These are phyloP conservation scores for Salix koriyanagi DNA, from an alignment of 345 rosid genomes.

Conservation along the genomic window DNA sequence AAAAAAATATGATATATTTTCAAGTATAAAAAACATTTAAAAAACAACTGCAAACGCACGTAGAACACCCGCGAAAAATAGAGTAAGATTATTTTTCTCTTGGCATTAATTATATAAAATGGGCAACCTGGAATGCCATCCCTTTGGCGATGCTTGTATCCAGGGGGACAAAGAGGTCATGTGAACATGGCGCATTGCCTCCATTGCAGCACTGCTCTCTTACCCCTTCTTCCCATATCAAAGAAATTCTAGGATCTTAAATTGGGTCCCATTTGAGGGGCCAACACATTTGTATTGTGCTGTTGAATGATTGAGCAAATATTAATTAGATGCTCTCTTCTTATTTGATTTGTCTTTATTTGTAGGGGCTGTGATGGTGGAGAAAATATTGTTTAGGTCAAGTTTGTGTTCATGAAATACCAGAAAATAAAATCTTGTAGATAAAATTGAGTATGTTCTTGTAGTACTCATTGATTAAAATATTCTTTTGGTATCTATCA, in stretches of 20 bases:
- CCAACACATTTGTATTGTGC: slow-evolving; percentile 22
- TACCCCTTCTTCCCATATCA: slow-evolving; percentile 34
- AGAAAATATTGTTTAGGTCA: neutral
- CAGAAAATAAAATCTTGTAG: too few relatives aligned
- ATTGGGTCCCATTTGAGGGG: slow-evolving; percentile 15
- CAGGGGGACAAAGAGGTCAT: slow-evolving; percentile 35
- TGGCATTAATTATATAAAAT: too few relatives aligned
- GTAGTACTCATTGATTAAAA: too few relatives aligned
- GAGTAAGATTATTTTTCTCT: too few relatives aligned
- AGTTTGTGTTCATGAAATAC: neutral
- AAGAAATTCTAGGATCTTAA: slow-evolving; percentile 15
- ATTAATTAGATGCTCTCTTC: neutral
- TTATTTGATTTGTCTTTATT: slow-evolving; percentile 19
- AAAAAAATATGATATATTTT: too few relatives aligned
- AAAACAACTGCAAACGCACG: too few relatives aligned
- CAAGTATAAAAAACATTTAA: too few relatives aligned
- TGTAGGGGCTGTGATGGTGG: neutral
- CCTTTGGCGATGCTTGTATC: slow-evolving; percentile 24
- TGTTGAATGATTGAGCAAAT: slow-evolving; percentile 21
- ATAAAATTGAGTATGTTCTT: too few relatives aligned
- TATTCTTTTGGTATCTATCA: too few relatives aligned
- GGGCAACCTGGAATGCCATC: slow-evolving; percentile 16
- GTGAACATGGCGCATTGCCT: slow-evolving; percentile 41
- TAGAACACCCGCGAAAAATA: too few relatives aligned
- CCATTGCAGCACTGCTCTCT: slow-evolving; percentile 11